Conservation (phyloP, 2,329 filamentous ascomycete genomes). For the Pseudogymnoascus sp. region DNA sequence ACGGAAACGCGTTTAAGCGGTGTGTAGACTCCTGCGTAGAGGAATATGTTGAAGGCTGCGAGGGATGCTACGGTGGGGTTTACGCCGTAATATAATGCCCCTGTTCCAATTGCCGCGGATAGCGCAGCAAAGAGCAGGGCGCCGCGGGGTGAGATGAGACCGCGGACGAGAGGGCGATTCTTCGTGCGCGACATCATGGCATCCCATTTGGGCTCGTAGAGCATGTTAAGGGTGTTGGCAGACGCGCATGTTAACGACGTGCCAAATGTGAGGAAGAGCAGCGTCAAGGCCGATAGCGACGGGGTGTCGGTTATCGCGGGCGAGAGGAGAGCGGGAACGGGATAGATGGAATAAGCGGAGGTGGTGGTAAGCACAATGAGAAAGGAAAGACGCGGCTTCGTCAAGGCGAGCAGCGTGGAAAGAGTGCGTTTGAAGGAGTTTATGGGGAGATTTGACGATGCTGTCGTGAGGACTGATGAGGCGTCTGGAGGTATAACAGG, state of each 20-base stretch:
- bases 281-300: slow-evolving; percentile 81
- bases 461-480: slow-evolving; percentile 48
- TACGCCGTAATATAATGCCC: slow-evolving; percentile 76
- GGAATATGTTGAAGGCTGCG: slow-evolving; percentile 72
- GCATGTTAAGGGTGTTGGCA: slow-evolving; percentile 95
- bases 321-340: slow-evolving; percentile 76
- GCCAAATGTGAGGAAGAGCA: slow-evolving; percentile 83
- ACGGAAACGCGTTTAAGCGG: slow-evolving; percentile 81
- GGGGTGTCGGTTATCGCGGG: slow-evolving; percentile 59
- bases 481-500: slow-evolving; percentile 39
- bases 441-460: slow-evolving; percentile 42
- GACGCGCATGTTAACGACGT: slow-evolving; percentile 84
- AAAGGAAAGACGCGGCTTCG: slow-evolving; percentile 90
- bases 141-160: slow-evolving; percentile 62
- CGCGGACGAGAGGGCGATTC: slow-evolving; percentile 80
- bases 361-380: slow-evolving; percentile 88
- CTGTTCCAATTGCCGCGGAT: slow-evolving; percentile 62
- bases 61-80: slow-evolving; percentile 89
- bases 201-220: slow-evolving; percentile 85
- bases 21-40: slow-evolving; percentile 91
- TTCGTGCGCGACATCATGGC: slow-evolving; percentile 89
- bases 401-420: slow-evolving; percentile 78
- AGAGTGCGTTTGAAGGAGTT: slow-evolving; percentile 57
- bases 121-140: slow-evolving; percentile 74
- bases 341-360: slow-evolving; percentile 86